phyloP scores from a whole-genome alignment of 768 basidiomycete genomes.

The Hemileccinum impolitum region DNA sequence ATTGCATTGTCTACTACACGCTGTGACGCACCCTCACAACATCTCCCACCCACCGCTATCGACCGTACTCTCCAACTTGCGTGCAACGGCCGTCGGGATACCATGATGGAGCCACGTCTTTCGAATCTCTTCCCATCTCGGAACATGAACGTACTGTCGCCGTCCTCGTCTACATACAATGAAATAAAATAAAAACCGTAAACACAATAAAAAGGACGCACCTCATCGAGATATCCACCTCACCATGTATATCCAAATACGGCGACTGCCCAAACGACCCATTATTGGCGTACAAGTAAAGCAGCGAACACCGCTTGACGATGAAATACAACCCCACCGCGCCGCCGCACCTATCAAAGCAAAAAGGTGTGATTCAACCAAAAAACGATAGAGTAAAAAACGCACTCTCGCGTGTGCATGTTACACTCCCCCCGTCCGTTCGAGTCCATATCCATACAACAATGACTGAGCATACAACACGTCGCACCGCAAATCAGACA shows the following conservation, averaged over 20 bases:
- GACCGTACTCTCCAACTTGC: constrained; percentile 81
- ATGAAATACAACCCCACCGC: constrained; percentile 87
- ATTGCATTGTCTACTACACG: too few relatives aligned
- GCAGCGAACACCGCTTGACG: constrained; percentile 84
- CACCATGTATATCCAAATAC: constrained; percentile 92
- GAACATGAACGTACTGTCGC: constrained; percentile 80
- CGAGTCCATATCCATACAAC: constrained; percentile 68
- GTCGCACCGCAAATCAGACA: constrained; percentile 88
- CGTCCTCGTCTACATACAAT: constrained; percentile 65
- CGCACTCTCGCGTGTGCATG: constrained; percentile 90
- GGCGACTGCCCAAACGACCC: constrained; percentile 89
- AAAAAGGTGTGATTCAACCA: neutral
- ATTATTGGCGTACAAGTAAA: constrained; percentile 84
- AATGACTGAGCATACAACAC: constrained; percentile 89
- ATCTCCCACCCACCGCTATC: constrained; percentile 96
- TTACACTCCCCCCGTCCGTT: constrained; percentile 85
- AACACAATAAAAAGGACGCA: constrained; percentile 32
- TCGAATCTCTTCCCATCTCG: constrained; percentile 88
- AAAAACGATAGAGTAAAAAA: too few relatives aligned
- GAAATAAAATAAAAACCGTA: too few relatives aligned
- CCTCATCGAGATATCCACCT: constrained; percentile 91
- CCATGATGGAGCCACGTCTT: constrained; percentile 89
- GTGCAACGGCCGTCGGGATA: constrained; percentile 85
- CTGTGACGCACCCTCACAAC: constrained; percentile 45
- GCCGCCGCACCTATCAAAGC: constrained; percentile 77